These are phyloP conservation scores for Trichocladium antarcticum DNA, from an alignment of 495 filamentous ascomycete species.

Conservation along the genomic window DNA sequence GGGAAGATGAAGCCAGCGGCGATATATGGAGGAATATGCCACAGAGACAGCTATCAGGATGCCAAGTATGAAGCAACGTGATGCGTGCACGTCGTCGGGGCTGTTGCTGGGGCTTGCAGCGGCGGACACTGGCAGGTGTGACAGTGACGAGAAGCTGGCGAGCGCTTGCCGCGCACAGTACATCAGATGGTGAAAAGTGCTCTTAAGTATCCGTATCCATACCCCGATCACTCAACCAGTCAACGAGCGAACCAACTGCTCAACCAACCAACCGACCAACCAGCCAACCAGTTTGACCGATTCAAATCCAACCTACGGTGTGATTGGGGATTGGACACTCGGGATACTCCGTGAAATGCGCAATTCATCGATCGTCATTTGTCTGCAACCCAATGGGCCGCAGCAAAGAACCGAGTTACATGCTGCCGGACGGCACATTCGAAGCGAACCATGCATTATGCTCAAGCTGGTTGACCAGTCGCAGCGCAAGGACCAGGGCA, in stretches of 20 bases:
- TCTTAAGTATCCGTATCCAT: too few species aligned
- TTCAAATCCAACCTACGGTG: background rate
- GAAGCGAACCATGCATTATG: too few species aligned
- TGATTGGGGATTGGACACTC: slow-evolving; percentile 3
- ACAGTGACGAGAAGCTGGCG: slow-evolving; percentile 3
- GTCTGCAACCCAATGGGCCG: background rate
- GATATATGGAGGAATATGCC: slow-evolving; percentile 1
- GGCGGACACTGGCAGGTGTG: background rate
- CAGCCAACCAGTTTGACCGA: background rate
- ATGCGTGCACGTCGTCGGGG: background rate
- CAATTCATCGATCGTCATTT: background rate
- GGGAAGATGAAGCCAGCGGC: background rate
- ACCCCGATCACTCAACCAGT: too few species aligned
- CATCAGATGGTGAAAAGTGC: background rate
- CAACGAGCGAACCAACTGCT: too few species aligned
- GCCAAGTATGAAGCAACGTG: background rate
- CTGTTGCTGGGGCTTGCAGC: background rate
- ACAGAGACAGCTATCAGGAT: too few species aligned
- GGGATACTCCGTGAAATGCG: background rate
- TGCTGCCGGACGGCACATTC: too few species aligned
- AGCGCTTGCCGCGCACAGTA: background rate
- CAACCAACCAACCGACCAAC: background rate
- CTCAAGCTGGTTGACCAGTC: too few species aligned
- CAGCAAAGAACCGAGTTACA: slow-evolving; percentile 3
- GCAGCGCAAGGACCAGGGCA: background rate